A percentile compares a stretch with the other conserved stretches of the same genome.
These are phyloP conservation scores for Exutisphaerella laricina DNA, from an alignment of 2,329 filamentous ascomycete species.

Conservation along the genomic window DNA sequence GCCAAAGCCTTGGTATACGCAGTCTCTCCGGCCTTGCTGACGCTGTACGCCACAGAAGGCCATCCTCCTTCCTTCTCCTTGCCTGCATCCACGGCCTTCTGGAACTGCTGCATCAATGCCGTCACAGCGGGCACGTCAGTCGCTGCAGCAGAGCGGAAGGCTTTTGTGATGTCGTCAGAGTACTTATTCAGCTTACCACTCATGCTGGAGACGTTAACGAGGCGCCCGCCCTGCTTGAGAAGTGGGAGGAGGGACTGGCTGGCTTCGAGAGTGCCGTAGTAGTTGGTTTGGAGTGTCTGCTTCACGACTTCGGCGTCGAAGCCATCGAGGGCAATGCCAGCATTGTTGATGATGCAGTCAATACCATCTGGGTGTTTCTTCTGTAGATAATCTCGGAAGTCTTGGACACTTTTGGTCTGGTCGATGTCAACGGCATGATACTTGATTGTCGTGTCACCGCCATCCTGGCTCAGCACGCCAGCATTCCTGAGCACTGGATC, in stretches of 20 bases:
- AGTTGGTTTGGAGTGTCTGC: slow-evolving; percentile 48
- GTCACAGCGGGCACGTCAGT: slow-evolving; percentile 38
- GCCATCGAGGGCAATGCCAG: slow-evolving; percentile 35
- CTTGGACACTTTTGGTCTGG: slow-evolving; percentile 40
- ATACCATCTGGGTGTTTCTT: slow-evolving; percentile 45
- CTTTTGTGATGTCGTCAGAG: slow-evolving; percentile 38
- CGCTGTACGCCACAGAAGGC: slow-evolving; percentile 47
- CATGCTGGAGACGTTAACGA: slow-evolving; percentile 48
- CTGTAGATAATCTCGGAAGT: slow-evolving; percentile 40
- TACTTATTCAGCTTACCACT: slow-evolving; percentile 45
- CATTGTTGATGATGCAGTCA: slow-evolving; percentile 52
- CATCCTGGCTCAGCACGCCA: slow-evolving; percentile 40
- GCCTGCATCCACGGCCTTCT: slow-evolving; percentile 41
- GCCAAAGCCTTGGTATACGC: slow-evolving; percentile 34
- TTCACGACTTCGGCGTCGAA: slow-evolving; percentile 45
- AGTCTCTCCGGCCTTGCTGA: slow-evolving; percentile 36
- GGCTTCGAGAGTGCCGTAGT: slow-evolving; percentile 47
- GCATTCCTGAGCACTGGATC: slow-evolving; percentile 44
- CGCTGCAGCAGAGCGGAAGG: slow-evolving; percentile 37
- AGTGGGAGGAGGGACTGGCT: slow-evolving; percentile 44
- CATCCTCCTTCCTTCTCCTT: slow-evolving; percentile 46
- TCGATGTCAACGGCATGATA: slow-evolving; percentile 48
- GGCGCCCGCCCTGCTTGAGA: slow-evolving; percentile 41
- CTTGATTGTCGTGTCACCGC: slow-evolving; percentile 44
- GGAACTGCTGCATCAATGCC: slow-evolving; percentile 47